Conservation (phyloP, 148 eudicot species). For the Chenopodium album region DNA sequence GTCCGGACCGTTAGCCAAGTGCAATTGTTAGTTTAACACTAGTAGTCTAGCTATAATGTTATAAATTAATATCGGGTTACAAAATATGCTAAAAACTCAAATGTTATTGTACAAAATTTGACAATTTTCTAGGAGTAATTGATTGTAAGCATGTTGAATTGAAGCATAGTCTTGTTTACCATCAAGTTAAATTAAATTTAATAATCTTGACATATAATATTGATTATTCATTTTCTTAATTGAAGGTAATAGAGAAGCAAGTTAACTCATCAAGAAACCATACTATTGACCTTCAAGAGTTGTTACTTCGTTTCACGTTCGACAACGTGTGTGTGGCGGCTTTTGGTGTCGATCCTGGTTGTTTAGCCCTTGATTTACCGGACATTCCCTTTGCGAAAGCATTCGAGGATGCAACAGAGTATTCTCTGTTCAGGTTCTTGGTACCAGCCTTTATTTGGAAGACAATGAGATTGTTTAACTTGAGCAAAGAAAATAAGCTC, state of each 20-base stretch:
- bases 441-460: slow-evolving; percentile 53
- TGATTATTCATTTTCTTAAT: neutral
- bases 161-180: too few relatives aligned
- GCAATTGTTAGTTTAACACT: too few relatives aligned
- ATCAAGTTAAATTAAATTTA: too few relatives aligned
- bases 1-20: too few relatives aligned
- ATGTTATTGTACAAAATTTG: too few relatives aligned
- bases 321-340: slow-evolving; percentile 59
- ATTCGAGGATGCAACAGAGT: slow-evolving; percentile 59
- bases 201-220: neutral
- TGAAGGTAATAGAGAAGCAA: slow-evolving; percentile 34
- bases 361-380: slow-evolving; percentile 40
- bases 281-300: slow-evolving; percentile 51
- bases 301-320: slow-evolving; percentile 54
- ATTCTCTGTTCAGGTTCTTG: slow-evolving; percentile 46
- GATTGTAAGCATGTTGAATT: too few relatives aligned
- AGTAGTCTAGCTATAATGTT: too few relatives aligned
- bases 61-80: too few relatives aligned
- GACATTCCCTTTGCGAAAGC: slow-evolving; percentile 57
- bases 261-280: slow-evolving; percentile 10
- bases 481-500: slow-evolving; percentile 42
- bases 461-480: slow-evolving; percentile 33
- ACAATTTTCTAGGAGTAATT: too few relatives aligned
- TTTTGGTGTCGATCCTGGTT: slow-evolving; percentile 56
- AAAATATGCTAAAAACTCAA: too few relatives aligned